Evolutionary conservation across 2,329 filamentous ascomycete genomes (phyloP), one percentile per base, ranked within the genome.

Genomic region (Aspergillus sergii): DNA sequence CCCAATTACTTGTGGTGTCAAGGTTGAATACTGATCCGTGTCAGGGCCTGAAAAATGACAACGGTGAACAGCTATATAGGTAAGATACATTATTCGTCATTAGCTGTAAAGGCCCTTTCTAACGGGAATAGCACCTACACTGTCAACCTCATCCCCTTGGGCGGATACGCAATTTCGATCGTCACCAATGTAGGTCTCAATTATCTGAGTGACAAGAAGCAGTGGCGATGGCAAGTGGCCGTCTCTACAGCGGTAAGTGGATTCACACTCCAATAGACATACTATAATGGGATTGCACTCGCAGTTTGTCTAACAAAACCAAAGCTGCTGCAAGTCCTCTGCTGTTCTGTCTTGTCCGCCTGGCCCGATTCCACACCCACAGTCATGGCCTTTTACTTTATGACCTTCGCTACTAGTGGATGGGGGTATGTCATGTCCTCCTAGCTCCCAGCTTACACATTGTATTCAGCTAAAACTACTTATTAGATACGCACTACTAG

Each of bases 71-170:
- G 23, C 34, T 62, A 21, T 64, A 64, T 51, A 64, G 61, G 61
- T 57, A 57, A 19, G n/a, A 11, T 41, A 23, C n/a, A 16, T 8
- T 23, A 12, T 16, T 2, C 21, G 5, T n/a, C 9, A 7, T 21
- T 28, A 3, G n/a, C 41, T 39, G 14, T 34, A 7, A 28, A 19
- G 4, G 10, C 21, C 1, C 4, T 5, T 41, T 16, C 39, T 59
- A 36, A 58, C 4, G 7, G n/a, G 4, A 11, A 46, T 36, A 69
- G 60, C 50, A 69, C 64, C 19, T 68, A 68, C 43, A 68, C 60
- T 34, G 67, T 69, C 48, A 69, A 69, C 30, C 43, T 68, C 12
- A 68, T 69, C 14, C 66, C 67, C 19, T 62, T 69, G n/a, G 66
- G 67, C 1, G 66, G 67, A 21, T 68, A 69, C 41, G 66, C 61